These are phyloP conservation scores for Oryza nivara DNA, from an alignment of 176 grass and related monocot genomes.

Conservation along the genomic window DNA sequence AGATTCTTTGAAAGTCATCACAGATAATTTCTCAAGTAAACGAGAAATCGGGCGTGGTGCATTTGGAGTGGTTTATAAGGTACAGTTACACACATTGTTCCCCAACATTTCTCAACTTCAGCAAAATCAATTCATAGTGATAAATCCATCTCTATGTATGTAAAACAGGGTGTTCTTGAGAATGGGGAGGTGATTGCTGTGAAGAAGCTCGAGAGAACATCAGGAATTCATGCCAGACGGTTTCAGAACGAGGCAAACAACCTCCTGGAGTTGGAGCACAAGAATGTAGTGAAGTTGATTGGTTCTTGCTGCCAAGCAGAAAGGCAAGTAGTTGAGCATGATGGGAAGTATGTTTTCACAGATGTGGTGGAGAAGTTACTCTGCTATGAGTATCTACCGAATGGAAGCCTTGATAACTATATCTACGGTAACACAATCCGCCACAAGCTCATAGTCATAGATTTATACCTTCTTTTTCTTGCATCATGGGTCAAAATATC, in stretches of 20 bases:
- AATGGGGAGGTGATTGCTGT: conserved; percentile 28
- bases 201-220: conserved; percentile 27
- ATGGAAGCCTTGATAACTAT: conserved; percentile 32
- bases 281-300: conserved; percentile 41
- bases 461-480: too few relatives aligned
- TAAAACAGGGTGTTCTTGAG: conserved; percentile 23
- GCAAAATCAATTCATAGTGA: too few relatives aligned
- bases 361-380: conserved; percentile 23
- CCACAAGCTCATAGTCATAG: not conserved
- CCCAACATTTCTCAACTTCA: not conserved
- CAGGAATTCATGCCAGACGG: conserved; percentile 21
- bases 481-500: not conserved
- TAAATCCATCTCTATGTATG: not conserved
- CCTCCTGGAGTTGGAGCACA: not conserved
- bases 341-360: not conserved
- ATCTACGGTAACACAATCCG: conserved; percentile 22
- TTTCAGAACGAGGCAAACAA: conserved; percentile 29
- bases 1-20: conserved; percentile 12
- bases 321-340: not conserved
- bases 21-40: conserved; percentile 25
- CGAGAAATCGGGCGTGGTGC: conserved; percentile 13
- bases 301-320: conserved; percentile 28
- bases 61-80: conserved; percentile 33
- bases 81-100: not conserved
- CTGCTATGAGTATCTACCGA: conserved; percentile 35